A percentile compares a stretch with the other conserved stretches of the same genome.
These are phyloP conservation scores for Trichoderma virens DNA, from an alignment of 495 filamentous ascomycete genomes.

Conservation along the genomic window DNA sequence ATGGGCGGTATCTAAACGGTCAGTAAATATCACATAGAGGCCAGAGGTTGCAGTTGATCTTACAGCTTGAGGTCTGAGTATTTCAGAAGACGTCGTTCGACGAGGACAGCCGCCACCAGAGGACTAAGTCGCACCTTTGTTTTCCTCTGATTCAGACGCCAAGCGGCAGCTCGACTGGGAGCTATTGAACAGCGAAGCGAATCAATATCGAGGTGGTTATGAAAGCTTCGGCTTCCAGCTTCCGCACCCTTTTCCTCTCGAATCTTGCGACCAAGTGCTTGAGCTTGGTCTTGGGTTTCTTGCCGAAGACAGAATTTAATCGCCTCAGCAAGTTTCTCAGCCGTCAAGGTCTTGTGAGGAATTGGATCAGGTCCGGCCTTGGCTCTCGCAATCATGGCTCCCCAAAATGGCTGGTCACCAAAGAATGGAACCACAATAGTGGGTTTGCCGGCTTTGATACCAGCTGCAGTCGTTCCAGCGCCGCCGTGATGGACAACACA, in stretches of 20 bases:
- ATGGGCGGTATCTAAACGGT: conserved; percentile 48
- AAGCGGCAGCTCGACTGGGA: conserved; percentile 59
- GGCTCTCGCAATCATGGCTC: conserved; percentile 61
- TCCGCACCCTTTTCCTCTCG: conserved; percentile 55
- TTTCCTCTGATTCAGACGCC: conserved; percentile 58
- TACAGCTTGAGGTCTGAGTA: conserved; percentile 64
- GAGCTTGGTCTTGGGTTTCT: conserved; percentile 47
- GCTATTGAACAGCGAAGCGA: conserved; percentile 55
- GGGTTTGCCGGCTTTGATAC: conserved; percentile 59
- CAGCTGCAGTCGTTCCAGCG: conserved; percentile 72
- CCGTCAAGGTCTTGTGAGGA: conserved; percentile 58
- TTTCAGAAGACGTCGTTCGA: conserved; percentile 51
- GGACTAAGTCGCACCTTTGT: conserved; percentile 57
- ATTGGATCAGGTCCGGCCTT: conserved; percentile 68
- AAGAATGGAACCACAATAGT: conserved; percentile 80
- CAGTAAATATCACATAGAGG: conserved; percentile 16
- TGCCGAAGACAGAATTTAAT: conserved; percentile 52
- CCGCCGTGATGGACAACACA: conserved; percentile 77
- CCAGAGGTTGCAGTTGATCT: conserved; percentile 14
- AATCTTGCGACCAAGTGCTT: conserved; percentile 53
- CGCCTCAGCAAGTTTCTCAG: conserved; percentile 52
- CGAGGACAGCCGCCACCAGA: conserved; percentile 58
- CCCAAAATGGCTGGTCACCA: conserved; percentile 82
- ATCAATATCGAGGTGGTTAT: conserved; percentile 55
- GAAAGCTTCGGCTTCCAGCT: conserved; percentile 59